A percentile compares a stretch with the other conserved stretches of the same genome.
These are phyloP conservation scores for Eucalyptus virginea DNA, from an alignment of 345 rosid genomes.

Conservation along the genomic window DNA sequence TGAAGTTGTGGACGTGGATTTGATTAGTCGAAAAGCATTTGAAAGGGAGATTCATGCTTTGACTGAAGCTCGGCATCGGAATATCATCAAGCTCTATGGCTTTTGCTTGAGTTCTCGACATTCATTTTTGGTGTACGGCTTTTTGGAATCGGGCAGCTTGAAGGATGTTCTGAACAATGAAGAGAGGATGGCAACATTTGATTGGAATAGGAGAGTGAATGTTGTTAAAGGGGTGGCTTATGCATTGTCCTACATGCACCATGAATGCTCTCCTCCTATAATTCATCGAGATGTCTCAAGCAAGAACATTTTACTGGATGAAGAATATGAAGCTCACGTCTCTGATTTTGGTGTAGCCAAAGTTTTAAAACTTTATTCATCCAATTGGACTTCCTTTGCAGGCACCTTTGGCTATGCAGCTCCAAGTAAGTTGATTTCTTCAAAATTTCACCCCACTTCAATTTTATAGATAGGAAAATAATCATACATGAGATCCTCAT, in stretches of 20 bases:
- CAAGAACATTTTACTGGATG: not conserved
- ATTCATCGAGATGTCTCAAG: not conserved
- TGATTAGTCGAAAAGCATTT: not conserved
- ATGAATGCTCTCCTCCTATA: not conserved
- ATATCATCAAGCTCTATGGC: constrained; percentile 8
- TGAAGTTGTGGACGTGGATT: not conserved
- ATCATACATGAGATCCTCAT: no score
- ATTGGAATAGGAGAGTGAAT: not conserved
- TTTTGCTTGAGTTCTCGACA: constrained; percentile 3
- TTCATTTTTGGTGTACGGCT: constrained; percentile 14
- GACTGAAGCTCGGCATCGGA: constrained; percentile 10
- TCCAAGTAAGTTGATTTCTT: no score
- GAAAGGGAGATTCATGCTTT: constrained; percentile 9
- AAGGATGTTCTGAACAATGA: not conserved
- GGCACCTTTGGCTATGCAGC: no score
- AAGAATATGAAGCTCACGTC: not conserved
- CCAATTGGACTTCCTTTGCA: not conserved
- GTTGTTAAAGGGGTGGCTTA: not conserved
- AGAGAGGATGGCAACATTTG: not conserved
- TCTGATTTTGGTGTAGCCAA: not conserved
- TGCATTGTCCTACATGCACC: not conserved
- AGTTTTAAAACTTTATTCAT: not conserved
- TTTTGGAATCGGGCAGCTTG: constrained; percentile 1
- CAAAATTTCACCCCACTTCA: not conserved
- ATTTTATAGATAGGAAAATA: no score